Conservation (phyloP, 2,329 filamentous ascomycete species). For the Colletotrichum neosansevieriae region DNA sequence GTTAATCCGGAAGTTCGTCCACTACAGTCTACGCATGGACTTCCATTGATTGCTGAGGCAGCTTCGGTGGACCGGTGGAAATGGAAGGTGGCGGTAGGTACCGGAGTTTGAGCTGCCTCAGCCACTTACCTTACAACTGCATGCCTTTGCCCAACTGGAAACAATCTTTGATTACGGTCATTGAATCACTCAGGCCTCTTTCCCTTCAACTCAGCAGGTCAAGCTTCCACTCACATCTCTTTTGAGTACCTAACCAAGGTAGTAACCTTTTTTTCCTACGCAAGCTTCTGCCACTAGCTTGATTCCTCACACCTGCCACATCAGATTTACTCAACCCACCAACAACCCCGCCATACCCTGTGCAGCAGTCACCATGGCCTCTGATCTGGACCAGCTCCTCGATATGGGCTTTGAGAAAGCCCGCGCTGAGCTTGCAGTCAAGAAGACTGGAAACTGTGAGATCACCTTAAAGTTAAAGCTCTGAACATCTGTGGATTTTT, state of each 20-base stretch:
- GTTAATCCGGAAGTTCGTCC: slow-evolving; percentile 36
- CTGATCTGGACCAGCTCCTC: slow-evolving; percentile 71
- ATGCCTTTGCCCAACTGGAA: slow-evolving; percentile 4
- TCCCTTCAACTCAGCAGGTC: not conserved
- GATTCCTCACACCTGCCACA: slow-evolving; percentile 37
- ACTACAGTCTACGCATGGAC: slow-evolving; percentile 26
- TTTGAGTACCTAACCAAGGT: slow-evolving; percentile 1
- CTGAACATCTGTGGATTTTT: too few species aligned
- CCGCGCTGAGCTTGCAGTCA: slow-evolving; percentile 84
- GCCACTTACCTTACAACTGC: slow-evolving; percentile 20
- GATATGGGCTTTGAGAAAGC: slow-evolving; percentile 87
- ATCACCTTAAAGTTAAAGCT: slow-evolving; percentile 40
- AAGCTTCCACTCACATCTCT: not conserved
- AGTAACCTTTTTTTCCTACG: not conserved
- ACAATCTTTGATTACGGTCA: slow-evolving; percentile 31
- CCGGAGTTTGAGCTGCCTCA: slow-evolving; percentile 14
- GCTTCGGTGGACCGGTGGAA: not conserved
- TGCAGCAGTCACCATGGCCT: slow-evolving; percentile 61
- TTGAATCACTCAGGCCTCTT: not conserved
- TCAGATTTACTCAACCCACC: slow-evolving; percentile 32
- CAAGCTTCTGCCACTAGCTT: too few species aligned
- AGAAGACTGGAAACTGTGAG: slow-evolving; percentile 84
- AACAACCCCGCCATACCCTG: slow-evolving; percentile 31
- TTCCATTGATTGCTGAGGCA: slow-evolving; percentile 3
- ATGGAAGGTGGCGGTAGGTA: not conserved